Base-by-base conservation (phyloP, 108 stramenopile genomes). In the Cyclotella atomus region DNA sequence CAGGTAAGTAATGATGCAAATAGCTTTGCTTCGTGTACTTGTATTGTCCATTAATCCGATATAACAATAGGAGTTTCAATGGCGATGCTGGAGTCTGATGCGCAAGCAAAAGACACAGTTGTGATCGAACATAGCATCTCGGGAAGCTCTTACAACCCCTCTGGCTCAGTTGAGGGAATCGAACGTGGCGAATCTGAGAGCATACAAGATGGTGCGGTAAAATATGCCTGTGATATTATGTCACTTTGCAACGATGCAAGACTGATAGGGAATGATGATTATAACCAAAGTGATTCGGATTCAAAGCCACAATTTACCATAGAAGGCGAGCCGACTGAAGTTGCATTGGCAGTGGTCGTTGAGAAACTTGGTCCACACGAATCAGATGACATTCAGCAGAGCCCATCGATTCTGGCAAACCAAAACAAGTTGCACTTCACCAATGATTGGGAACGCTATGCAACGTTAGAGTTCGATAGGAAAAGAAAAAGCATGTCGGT, bases 281-380 rank as follows among this genome's bases (percentile, higher is more conserved):
- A 8, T 35, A 60, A 19, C 0, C 35, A 61, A 12, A 63, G 70
- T 32, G 17, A 16, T 19, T 59, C 28, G 16, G 59, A 23, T 30
- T n/a, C 70, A 20, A 49, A 21, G 12, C 27, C 29, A 60, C 77
- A 47, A 59, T 62, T 38, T 24, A 23, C 17, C 29, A 61, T 56
- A 47, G 83, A 68, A 83, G 98, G 98, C n/a, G 98, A 99, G 72
- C 98, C 98, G 0, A 99, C 98, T 0, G 98, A 99, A 72, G 97
- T 97, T 10, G 96, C 97, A 2, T 68, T 97, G 14, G 90, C 89
- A 29, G 86, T 93, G 34, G 77, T 97, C 36, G 91, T 88, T 1
- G 97, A 98, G 77, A 98, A 98, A 69, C 47, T 98, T 30, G 92
- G 67, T 6, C 64, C 59, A 28, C 20, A 64, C n/a, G 41, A 71